Conservation (phyloP, 1,284 basidiomycete species). For the Psilocybe mexicana region DNA sequence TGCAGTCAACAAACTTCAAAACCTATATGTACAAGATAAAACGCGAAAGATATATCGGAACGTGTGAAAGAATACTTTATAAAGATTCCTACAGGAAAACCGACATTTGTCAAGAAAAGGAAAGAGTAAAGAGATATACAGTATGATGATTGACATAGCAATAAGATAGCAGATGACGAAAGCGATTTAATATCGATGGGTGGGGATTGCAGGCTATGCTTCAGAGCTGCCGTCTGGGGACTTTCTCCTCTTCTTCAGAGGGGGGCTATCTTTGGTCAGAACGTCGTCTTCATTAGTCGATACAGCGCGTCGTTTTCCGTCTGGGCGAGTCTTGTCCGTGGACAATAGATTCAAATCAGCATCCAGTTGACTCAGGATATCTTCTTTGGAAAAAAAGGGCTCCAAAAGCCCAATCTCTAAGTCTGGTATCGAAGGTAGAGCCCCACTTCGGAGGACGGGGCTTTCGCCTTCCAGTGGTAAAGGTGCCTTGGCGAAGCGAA, state of each 20-base stretch:
- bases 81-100: constrained; percentile 7
- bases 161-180: constrained; percentile 29
- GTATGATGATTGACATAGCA: constrained; percentile 28
- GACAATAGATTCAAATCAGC: constrained; percentile 20
- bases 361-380: constrained; percentile 21
- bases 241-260: constrained; percentile 46
- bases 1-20: constrained; percentile 8
- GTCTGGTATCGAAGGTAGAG: constrained; percentile 37
- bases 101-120: constrained; percentile 17
- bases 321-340: constrained; percentile 29
- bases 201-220: constrained; percentile 11
- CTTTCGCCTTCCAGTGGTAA: constrained; percentile 52
- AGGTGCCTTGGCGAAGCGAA: constrained; percentile 38
- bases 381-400: constrained; percentile 46
- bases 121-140: constrained; percentile 21
- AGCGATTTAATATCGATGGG: constrained; percentile 24
- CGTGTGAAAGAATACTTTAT: constrained; percentile 3
- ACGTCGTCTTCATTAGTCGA: constrained; percentile 23
- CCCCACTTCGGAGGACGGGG: constrained; percentile 54
- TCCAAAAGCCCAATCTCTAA: constrained; percentile 56
- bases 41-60: constrained; percentile 3
- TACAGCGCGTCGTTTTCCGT: constrained; percentile 16
- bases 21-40: constrained; percentile 15
- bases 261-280: constrained; percentile 36
- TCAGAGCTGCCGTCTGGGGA: constrained; percentile 19